Evolutionary conservation across 2,329 filamentous ascomycete species (phyloP), one percentile per base, ranked within the genome.

Genomic region (Epichloe bromicola): DNA sequence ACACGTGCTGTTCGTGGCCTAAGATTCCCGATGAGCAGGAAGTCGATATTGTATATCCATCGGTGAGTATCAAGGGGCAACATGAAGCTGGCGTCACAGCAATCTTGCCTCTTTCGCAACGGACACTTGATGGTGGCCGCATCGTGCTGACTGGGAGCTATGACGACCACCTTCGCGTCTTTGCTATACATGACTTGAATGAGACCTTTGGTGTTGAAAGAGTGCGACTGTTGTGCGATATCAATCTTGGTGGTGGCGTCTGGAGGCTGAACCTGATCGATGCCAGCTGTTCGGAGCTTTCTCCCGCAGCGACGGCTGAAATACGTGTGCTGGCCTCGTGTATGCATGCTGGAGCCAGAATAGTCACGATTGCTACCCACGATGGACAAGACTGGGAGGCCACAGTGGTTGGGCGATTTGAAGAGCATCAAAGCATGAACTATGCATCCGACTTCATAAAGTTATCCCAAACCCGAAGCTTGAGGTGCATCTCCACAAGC

Each of bases 391-490:
- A 56, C 17, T 88, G 83, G 77, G 61, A 60, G 1, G 82, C 93
- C 52, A 70, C 76, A 42, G 72, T 91, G 1, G 57, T 90, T 45
- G 82, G 77, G 0, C 77, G 75, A 49, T 95, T 95, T 61, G 85
- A 88, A 58, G 86, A 91, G 63, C 89, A 96, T 63, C 74, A 86
- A 68, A 95, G 88, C 64, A 95, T 96, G 88, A 95, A 95, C 61
- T 97, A 97, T 64, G 90, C 85, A 6, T 87, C 85, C 59, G 89
- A 90, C 66, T 78, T 81, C 53, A 74, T 78, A 56, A 74, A 74
- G 2, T 60, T 51, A 23, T 48, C 49, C 6, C 58, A 61, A 49
- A 58, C 52, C 0, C 51, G 54, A 4, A 51, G 67, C 6, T 51
- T 73, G 37, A 58, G 70, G 19, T 77, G 82, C 57, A 70, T 88